Base-by-base conservation (phyloP, 2,329 filamentous ascomycete genomes). In the Cercospora janseana region DNA sequence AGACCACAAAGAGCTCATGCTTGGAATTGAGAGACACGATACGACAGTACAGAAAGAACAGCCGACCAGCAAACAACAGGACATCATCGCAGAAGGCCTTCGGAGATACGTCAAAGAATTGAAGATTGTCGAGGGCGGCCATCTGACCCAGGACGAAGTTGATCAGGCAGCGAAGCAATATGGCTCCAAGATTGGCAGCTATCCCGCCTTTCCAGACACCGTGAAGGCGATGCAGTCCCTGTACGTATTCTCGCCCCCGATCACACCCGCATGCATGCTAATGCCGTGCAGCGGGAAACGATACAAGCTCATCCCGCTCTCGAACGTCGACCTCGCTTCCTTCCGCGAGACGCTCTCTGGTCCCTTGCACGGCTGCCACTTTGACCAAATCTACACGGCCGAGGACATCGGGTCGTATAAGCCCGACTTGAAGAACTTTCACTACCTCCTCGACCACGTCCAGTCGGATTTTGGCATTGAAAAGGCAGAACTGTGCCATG, bases 321-420 rank as follows among this genome's bases (percentile, higher is more conserved):
- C 77, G 27, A 86, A 85, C 55, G 76, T 84, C 0, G 78, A 84
- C 64, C 70, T 70, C 23, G 66, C 62, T 2, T 79, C 77, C 0
- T 83, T 84, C 58, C 60, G 67, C 0, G 67, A 66, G 16, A 77
- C 76, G 2, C 71, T 75, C 10, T 62, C 69, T 1, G 73, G 77
- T 0, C 74, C 77, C 20, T 69, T 88, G 9, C 64, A 70, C 13
- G 77, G 75, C 0, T 73, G 79, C 18, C 58, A 72, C 9, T 84
- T 88, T 60, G 83, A 86, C 59, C 75, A 77, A 9, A 72, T 87
- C 18, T 81, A 85, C 66, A 88, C 85, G 2, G 86, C 86, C 1
- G 74, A 89, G 67, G 79, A 86, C 35, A 80, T 89, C 46, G 85
- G 86, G 1, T 76, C 73, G 5, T 90, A 89, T 66, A 90, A 90